Conservation (phyloP, 2,329 filamentous ascomycete genomes). For the Verticillium nubilum region DNA sequence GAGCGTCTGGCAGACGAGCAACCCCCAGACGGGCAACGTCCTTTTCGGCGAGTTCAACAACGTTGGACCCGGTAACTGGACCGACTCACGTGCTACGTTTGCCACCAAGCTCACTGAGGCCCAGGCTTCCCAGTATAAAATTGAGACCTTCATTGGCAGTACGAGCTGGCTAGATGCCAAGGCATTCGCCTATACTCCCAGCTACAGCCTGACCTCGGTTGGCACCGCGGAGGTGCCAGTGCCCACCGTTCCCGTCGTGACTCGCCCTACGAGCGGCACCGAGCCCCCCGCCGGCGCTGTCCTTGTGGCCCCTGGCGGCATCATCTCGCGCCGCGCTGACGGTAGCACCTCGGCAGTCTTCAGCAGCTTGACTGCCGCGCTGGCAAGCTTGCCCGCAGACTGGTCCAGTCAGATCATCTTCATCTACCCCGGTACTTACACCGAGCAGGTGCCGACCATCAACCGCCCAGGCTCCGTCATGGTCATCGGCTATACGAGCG, state of each 20-base stretch:
- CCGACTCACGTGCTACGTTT: constrained; percentile 42
- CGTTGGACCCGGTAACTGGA: constrained; percentile 46
- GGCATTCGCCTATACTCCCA: constrained; percentile 30
- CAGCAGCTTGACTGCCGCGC: constrained; percentile 21
- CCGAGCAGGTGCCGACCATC: constrained; percentile 51
- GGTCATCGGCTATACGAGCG: constrained; percentile 53
- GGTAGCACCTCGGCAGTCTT: constrained; percentile 19
- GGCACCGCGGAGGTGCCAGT: background rate
- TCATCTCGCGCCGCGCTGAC: constrained; percentile 9
- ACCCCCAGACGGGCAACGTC: constrained; percentile 45
- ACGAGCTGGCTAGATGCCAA: constrained; percentile 35
- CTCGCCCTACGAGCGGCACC: constrained; percentile 34
- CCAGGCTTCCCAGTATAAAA: constrained; percentile 26
- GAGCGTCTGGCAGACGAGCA: constrained; percentile 44
- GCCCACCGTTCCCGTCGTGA: constrained; percentile 18
- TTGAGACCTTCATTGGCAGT: constrained; percentile 30
- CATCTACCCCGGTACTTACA: constrained; percentile 44
- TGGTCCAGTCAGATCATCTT: constrained; percentile 26
- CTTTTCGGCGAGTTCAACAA: constrained; percentile 55
- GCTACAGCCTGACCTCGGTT: constrained; percentile 18
- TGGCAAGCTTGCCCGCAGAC: constrained; percentile 17
- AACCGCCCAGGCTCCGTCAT: constrained; percentile 42
- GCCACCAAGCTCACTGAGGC: constrained; percentile 26
- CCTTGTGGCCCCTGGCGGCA: constrained; percentile 27
- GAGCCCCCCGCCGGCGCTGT: constrained; percentile 33